Conservation (phyloP, 2,329 filamentous ascomycete species). For the Fusarium proliferatum region DNA sequence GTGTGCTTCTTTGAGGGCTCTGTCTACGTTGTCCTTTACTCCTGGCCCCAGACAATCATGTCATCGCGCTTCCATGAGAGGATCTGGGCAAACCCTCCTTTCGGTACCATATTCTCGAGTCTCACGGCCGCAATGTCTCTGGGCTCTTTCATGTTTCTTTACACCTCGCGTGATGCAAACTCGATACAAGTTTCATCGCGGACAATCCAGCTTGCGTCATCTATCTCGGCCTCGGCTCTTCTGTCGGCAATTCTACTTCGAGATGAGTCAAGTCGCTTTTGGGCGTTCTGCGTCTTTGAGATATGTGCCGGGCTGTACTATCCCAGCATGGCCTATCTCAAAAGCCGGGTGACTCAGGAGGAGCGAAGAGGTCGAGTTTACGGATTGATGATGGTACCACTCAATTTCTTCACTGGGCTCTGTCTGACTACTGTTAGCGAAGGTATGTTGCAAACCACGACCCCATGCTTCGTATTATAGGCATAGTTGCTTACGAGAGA, state of each 20-base stretch:
- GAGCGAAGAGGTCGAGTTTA: background rate
- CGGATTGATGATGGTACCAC: background rate
- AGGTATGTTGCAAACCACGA: background rate
- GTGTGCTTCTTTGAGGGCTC: background rate
- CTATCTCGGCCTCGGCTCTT: background rate
- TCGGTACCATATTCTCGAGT: background rate
- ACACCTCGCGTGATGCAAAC: background rate
- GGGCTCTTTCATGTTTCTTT: background rate
- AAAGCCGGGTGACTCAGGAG: too few species aligned
- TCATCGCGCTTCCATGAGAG: background rate
- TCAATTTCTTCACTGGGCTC: background rate
- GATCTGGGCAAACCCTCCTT: background rate
- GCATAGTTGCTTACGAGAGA: accelerated
- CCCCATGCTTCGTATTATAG: accelerated
- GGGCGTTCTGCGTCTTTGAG: background rate
- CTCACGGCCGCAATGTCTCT: background rate
- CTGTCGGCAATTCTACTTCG: background rate
- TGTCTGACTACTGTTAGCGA: background rate
- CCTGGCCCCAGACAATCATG: background rate
- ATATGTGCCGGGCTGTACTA: background rate
- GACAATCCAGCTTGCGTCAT: background rate
- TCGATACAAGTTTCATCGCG: background rate
- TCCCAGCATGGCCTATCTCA: background rate
- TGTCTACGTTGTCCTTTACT: background rate
- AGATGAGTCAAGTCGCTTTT: background rate